Base-by-base conservation (phyloP, 305 asterid genomes). In the Ilex paraguariensis region DNA sequence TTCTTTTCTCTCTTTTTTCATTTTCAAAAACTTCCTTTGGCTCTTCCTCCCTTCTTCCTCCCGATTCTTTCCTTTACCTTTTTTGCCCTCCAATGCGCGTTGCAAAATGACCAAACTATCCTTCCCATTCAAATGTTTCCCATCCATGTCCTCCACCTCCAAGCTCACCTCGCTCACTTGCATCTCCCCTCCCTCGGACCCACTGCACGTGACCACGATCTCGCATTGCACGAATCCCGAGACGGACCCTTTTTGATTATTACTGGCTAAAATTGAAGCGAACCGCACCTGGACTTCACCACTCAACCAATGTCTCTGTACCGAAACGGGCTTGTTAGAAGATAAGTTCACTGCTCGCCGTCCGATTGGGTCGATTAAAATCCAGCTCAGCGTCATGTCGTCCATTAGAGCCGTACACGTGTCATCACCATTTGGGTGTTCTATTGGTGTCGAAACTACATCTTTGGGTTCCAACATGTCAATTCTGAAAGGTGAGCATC, bases 111-210 rank as follows among this genome's bases (percentile, higher is more conserved):
- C 90, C 77, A 92, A 51, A 75, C 97, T 85, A 14, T 87, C 95
- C 90, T 62, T 87, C 67, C 98, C 97, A 60, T 74, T 85, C 83
- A 89, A 61, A 4, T 82, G 90, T 69, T 15, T 68, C 16, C 95
- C 96, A 13, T 92, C 97, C 82, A 85, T 71, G 73, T 89, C 88
- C 79, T 87, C 96, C 74, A 87, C 77, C 70, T 81, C 82, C 66
- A 87, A 39, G 74, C 95, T 73, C 15, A 89, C 96, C 71, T 89
- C 97, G 68, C 72, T 83, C 75, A 91, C 82, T 67, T 82, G 95
- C 95, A 82, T 81, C 67, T 76, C 85, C 67, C 93, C 95, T 13
- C 70, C 66, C 64, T 86, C 92, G 2, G 82, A 74, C 42, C 75
- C 73, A 0, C 87, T 81, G 84, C 95, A 89, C 70, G 86, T 85